Evolutionary conservation across 2,329 filamentous ascomycete genomes (phyloP).

Genomic region (Sarocladium oryzae): DNA sequence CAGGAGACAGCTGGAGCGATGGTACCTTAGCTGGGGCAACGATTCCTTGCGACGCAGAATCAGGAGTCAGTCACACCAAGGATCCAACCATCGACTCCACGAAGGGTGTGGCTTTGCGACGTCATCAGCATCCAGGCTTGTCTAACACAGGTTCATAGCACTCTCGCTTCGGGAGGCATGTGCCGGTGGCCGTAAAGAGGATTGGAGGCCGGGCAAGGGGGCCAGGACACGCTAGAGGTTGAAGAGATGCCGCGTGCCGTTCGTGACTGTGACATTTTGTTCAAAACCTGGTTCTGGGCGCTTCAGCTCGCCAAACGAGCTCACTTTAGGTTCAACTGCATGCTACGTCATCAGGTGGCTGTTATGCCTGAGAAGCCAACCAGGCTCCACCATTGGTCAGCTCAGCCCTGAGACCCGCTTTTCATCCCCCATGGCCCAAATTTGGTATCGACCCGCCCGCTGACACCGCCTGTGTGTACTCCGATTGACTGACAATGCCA

Average conservation of each 20-base stretch:
- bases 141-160: neutral
- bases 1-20: neutral
- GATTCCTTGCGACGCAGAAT: neutral
- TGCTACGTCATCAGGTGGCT: slow-evolving; percentile 4
- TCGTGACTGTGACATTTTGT: too few species aligned
- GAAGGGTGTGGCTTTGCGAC: slow-evolving; percentile 5
- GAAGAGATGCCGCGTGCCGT: too few species aligned
- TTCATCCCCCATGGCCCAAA: neutral
- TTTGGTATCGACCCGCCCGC: neutral
- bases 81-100: neutral
- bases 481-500: neutral
- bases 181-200: neutral
- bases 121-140: slow-evolving; percentile 1
- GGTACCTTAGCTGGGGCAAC: neutral
- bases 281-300: too few species aligned
- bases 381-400: neutral
- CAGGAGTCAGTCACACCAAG: neutral
- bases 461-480: too few species aligned
- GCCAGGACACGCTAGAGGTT: neutral
- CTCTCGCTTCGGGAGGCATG: neutral
- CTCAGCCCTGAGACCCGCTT: neutral
- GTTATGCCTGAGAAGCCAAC: neutral
- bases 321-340: neutral
- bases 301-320: too few species aligned
- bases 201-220: neutral